Evolutionary conservation across 768 basidiomycete genomes (phyloP).

Genomic region (Trichaptum fuscoviolaceum): DNA sequence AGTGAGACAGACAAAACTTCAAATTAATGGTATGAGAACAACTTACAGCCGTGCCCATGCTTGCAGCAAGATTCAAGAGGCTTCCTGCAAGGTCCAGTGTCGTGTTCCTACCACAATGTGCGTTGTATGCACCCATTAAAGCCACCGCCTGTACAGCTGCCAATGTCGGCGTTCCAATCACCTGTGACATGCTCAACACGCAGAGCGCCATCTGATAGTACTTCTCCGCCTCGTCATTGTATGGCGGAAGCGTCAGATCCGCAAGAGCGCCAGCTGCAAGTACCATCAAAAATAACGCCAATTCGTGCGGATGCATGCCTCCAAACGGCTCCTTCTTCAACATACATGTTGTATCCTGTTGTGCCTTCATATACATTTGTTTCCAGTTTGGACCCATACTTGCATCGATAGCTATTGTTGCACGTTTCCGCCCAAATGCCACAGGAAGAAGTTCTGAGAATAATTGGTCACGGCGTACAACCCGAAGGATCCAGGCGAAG

Average conservation of each 20-base stretch:
- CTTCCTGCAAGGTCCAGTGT: conserved; percentile 9
- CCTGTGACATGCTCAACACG: conserved; percentile 32
- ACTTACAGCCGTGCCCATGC: conserved; percentile 12
- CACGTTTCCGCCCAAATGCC: conserved; percentile 33
- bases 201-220: conserved; percentile 40
- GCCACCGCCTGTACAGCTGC: conserved; percentile 36
- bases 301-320: conserved; percentile 25
- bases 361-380: conserved; percentile 20
- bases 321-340: conserved; percentile 22
- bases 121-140: conserved; percentile 32
- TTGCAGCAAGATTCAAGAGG: conserved; percentile 10
- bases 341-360: conserved; percentile 18
- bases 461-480: conserved; percentile 62
- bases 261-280: conserved; percentile 19
- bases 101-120: conserved; percentile 1
- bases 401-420: neutral
- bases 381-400: neutral
- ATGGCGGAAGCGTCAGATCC: conserved; percentile 23
- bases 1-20: conserved; percentile 4
- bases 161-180: conserved; percentile 34
- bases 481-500: conserved; percentile 52
- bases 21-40: conserved; percentile 17
- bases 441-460: conserved; percentile 62
- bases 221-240: conserved; percentile 36
- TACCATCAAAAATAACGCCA: conserved; percentile 18